Conservation (phyloP, 805 yeast genomes). For the Clavispora phyllophila region DNA sequence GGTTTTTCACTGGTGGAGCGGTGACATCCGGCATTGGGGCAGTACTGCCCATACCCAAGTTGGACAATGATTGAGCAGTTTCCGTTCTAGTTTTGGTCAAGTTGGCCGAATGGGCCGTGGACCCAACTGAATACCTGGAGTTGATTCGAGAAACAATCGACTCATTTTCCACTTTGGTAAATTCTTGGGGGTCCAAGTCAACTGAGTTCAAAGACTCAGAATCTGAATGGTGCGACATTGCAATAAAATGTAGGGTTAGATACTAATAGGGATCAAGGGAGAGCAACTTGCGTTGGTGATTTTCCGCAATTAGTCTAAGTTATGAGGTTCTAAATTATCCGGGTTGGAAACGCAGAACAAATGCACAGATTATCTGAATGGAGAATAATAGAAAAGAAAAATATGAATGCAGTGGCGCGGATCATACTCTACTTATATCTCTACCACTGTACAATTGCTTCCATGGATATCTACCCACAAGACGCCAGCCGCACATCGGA, state of each 20-base stretch:
- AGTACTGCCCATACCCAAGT: conserved; percentile 53
- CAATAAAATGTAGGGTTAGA: neutral
- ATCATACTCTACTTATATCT: neutral
- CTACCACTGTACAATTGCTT: neutral
- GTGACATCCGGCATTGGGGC: conserved; percentile 51
- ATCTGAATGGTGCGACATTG: neutral
- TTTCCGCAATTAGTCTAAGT: too few species aligned
- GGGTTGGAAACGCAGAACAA: neutral
- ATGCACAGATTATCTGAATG: neutral
- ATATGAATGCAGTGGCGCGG: neutral
- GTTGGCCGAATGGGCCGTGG: neutral
- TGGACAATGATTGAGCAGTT: conserved; percentile 64
- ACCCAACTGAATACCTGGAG: neutral
- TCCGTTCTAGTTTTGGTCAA: conserved; percentile 49
- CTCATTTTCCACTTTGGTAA: conserved; percentile 1
- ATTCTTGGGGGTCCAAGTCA: conserved; percentile 10
- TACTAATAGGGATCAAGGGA: neutral
- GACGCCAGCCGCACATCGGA: conserved; percentile 1
- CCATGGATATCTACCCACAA: conserved; percentile 1
- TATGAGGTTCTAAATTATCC: too few species aligned
- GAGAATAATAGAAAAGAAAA: neutral
- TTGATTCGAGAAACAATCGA: conserved; percentile 1
- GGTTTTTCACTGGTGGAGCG: conserved; percentile 44
- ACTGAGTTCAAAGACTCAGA: conserved; percentile 8
- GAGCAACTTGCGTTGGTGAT: too few species aligned